phyloP scores from a whole-genome alignment of 2,329 filamentous ascomycete genomes.

The Colletotrichum kahawae region DNA sequence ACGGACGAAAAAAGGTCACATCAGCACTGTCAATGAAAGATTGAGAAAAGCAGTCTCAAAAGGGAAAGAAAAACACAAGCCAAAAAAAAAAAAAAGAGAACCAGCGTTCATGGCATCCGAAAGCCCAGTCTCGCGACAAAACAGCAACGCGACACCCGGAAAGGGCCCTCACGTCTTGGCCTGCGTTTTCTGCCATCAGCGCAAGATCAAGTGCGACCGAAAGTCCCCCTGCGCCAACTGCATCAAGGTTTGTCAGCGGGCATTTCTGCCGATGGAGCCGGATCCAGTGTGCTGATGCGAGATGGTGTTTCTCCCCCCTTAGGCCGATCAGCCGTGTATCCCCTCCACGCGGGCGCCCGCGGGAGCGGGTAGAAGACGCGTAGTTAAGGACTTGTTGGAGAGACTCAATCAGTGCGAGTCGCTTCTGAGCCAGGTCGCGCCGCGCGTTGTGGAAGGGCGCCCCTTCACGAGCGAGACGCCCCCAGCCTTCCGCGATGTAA shows the following conservation, averaged over 20 bases:
- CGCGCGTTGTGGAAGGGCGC: neutral
- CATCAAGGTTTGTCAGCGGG: conserved; percentile 30
- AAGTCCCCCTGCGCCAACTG: conserved; percentile 60
- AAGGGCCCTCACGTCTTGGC: conserved; percentile 25
- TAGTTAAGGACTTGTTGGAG: conserved; percentile 1
- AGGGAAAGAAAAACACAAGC: neutral
- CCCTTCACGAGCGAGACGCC: neutral
- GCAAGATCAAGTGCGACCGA: conserved; percentile 67
- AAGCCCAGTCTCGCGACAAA: neutral
- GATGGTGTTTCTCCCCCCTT: conserved; percentile 27
- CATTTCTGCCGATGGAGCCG: neutral
- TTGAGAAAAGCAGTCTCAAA: neutral
- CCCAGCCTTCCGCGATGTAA: neutral
- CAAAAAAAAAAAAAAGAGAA: neutral
- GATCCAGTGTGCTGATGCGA: conserved; percentile 53
- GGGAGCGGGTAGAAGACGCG: neutral
- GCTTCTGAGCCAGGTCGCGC: conserved; percentile 5
- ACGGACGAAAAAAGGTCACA: neutral
- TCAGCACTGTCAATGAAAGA: neutral
- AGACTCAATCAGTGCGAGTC: conserved; percentile 11
- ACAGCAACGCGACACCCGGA: neutral
- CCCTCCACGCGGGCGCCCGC: conserved; percentile 10
- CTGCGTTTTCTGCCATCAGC: conserved; percentile 63
- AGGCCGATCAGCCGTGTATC: conserved; percentile 18
- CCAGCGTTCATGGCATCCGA: conserved; percentile 1